phyloP scores from a whole-genome alignment of 2,329 filamentous ascomycete genomes.

The Davidsoniella eucalypti region DNA sequence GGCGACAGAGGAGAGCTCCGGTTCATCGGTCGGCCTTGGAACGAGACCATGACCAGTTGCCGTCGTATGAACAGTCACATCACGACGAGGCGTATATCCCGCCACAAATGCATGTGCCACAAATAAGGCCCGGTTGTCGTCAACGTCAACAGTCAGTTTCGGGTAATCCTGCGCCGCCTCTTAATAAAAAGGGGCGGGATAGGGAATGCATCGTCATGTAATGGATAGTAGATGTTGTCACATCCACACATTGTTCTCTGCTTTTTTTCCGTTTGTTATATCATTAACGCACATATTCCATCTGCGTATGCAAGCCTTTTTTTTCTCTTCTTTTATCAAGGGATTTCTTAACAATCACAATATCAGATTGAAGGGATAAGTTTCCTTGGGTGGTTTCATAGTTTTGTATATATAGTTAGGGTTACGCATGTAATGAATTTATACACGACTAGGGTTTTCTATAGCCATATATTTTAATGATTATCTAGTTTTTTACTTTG shows the following conservation, averaged over 20 bases:
- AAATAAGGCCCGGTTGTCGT: background rate
- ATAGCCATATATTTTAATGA: too few species aligned
- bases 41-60: background rate
- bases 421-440: too few species aligned
- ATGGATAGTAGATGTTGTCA: too few species aligned
- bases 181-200: background rate
- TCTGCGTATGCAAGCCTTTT: too few species aligned
- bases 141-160: background rate
- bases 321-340: too few species aligned
- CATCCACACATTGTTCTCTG: background rate
- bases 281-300: too few species aligned
- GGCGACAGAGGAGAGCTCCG: background rate
- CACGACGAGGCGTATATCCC: background rate
- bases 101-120: background rate
- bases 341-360: too few species aligned
- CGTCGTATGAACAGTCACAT: constrained; percentile 6
- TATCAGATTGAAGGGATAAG: too few species aligned
- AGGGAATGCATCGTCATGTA: constrained; percentile 8
- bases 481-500: too few species aligned
- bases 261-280: background rate
- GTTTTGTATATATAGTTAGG: too few species aligned
- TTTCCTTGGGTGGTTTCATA: too few species aligned
- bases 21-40: background rate
- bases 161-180: background rate
- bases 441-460: too few species aligned